These are phyloP conservation scores for Mayamaea pseudoterrestris DNA, from an alignment of 108 stramenopile species.

Conservation along the genomic window DNA sequence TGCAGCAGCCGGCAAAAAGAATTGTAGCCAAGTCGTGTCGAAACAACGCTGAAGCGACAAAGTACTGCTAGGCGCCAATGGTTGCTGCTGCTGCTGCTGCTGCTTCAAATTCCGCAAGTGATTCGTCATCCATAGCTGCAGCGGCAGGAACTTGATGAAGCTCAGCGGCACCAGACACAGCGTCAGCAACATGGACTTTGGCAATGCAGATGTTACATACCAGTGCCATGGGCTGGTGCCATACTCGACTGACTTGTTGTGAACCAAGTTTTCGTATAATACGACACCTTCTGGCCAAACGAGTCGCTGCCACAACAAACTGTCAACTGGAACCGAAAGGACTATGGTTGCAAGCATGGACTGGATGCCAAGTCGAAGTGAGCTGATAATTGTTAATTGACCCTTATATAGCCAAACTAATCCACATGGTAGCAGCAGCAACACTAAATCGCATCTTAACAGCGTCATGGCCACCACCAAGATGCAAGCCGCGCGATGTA, in stretches of 20 bases:
- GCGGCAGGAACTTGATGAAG: conserved; percentile 39
- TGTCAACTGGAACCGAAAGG: conserved; percentile 80
- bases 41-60: no score
- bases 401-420: conserved; percentile 44
- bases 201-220: conserved; percentile 83
- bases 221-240: conserved; percentile 89
- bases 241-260: conserved; percentile 91
- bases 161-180: conserved; percentile 61
- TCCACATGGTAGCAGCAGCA: conserved; percentile 75
- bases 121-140: no score
- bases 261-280: conserved; percentile 90
- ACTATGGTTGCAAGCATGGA: conserved; percentile 46
- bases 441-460: conserved; percentile 91
- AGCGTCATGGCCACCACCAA: conserved; percentile 73
- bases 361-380: conserved; percentile 45
- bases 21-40: conserved; percentile 36
- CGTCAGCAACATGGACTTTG: conserved; percentile 62
- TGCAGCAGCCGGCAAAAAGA: conserved; percentile 43
- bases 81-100: background rate
- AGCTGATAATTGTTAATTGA: conserved; percentile 42
- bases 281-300: conserved; percentile 99
- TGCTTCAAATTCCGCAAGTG: no score
- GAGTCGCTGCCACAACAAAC: conserved; percentile 71
- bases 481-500: conserved; percentile 26
- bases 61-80: background rate